Conservation (phyloP, 805 yeast genomes). For the Teunomyces panamensis region DNA sequence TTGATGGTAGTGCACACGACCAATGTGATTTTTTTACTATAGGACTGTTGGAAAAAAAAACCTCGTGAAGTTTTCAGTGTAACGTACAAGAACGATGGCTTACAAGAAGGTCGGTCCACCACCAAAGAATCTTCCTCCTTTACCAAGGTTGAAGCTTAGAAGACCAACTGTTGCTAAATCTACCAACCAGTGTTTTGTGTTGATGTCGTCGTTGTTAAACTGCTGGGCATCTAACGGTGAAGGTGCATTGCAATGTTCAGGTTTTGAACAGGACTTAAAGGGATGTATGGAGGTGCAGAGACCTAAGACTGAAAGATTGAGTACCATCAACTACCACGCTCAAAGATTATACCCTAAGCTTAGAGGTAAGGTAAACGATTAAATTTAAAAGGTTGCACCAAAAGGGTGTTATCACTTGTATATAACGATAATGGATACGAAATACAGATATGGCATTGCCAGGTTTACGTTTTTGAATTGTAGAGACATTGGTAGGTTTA, state of each 20-base stretch:
- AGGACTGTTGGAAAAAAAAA: not conserved
- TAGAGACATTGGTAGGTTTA: not conserved
- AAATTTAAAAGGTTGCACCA: slow-evolving; percentile 6
- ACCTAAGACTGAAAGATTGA: slow-evolving; percentile 38
- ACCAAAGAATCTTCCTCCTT: slow-evolving; percentile 55
- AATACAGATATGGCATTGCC: not conserved
- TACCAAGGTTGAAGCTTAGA: slow-evolving; percentile 70
- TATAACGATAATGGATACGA: not conserved
- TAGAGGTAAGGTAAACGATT: slow-evolving; percentile 42
- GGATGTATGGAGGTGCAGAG: slow-evolving; percentile 59
- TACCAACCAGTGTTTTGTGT: slow-evolving; percentile 71
- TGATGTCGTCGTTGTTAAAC: slow-evolving; percentile 81
- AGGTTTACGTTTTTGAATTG: not conserved
- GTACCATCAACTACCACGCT: slow-evolving; percentile 56
- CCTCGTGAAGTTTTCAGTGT: not conserved
- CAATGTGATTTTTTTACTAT: slow-evolving; percentile 1
- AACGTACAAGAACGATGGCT: slow-evolving; percentile 28
- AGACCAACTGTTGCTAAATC: slow-evolving; percentile 56
- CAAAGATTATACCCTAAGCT: slow-evolving; percentile 54
- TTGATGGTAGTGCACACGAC: slow-evolving; percentile 7
- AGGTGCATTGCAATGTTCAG: slow-evolving; percentile 64
- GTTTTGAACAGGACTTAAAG: slow-evolving; percentile 67
- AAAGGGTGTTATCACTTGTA: slow-evolving; percentile 1
- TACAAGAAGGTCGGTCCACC: slow-evolving; percentile 42
- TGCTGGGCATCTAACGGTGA: slow-evolving; percentile 98